These are phyloP conservation scores for Malassezia yamatoensis DNA, from an alignment of 1,284 basidiomycete genomes.

Conservation along the genomic window DNA sequence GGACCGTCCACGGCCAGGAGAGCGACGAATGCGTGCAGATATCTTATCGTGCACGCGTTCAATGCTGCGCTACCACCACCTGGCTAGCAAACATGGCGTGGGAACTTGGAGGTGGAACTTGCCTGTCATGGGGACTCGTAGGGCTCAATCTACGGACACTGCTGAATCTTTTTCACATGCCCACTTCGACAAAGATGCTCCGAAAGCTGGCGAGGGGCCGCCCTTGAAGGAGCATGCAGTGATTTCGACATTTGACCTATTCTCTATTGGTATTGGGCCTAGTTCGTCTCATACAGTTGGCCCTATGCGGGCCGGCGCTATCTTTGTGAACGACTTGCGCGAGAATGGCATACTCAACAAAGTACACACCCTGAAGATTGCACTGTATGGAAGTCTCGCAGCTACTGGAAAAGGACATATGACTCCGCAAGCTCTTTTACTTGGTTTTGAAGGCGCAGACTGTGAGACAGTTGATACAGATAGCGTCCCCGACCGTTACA, in stretches of 20 bases:
- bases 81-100: background rate
- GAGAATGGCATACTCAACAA: conserved; percentile 63
- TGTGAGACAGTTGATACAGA: conserved; percentile 69
- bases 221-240: conserved; percentile 68
- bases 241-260: conserved; percentile 65
- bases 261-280: conserved; percentile 67
- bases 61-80: background rate
- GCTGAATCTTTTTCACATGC: conserved; percentile 18
- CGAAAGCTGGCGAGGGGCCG: background rate
- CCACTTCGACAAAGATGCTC: conserved; percentile 13
- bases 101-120: too few species aligned
- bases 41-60: background rate
- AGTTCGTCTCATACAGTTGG: conserved; percentile 57
- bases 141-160: background rate
- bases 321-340: conserved; percentile 63
- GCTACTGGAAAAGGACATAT: conserved; percentile 77
- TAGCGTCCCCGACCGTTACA: conserved; percentile 60
- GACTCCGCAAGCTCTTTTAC: conserved; percentile 81
- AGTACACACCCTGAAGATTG: conserved; percentile 70
- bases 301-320: conserved; percentile 81
- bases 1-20: too few species aligned
- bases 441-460: conserved; percentile 69
- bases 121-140: too few species aligned
- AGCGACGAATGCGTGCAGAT: background rate
- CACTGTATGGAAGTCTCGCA: conserved; percentile 59